phyloP scores from a whole-genome alignment of 345 rosid species.

The Eucalyptus sp. region DNA sequence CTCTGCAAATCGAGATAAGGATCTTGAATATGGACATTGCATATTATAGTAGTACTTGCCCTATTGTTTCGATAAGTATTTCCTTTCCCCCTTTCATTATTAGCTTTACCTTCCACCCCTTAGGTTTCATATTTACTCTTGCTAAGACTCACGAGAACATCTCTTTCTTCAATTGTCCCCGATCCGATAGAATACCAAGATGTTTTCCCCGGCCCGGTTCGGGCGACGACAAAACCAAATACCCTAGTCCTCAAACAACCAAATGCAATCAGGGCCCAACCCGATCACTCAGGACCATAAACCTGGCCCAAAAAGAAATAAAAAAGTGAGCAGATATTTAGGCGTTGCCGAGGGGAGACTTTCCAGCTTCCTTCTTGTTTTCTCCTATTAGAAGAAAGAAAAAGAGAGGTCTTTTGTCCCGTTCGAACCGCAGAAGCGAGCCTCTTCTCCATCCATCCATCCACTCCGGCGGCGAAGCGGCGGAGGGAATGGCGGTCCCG shows the following conservation, averaged over 20 bases:
- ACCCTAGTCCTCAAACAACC: not conserved
- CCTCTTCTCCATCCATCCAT: not conserved
- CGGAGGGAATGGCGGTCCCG: conserved; percentile 60
- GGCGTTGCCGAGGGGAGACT: not conserved
- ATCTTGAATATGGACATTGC: not conserved
- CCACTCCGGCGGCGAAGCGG: not conserved
- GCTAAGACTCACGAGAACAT: not conserved
- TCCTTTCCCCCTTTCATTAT: not conserved
- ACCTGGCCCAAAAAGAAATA: not conserved
- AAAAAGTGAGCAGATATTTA: not conserved
- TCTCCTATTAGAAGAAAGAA: not conserved
- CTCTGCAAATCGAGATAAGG: not conserved
- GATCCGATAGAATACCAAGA: accelerated
- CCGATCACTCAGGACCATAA: not conserved
- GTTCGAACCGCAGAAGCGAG: not conserved
- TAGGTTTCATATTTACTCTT: not conserved
- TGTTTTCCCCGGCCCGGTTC: too few relatives aligned
- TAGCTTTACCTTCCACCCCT: not conserved
- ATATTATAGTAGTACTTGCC: not conserved
- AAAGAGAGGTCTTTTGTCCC: not conserved
- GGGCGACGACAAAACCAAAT: too few relatives aligned
- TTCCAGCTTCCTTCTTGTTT: too few relatives aligned
- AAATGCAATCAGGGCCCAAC: not conserved
- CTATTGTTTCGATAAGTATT: not conserved
- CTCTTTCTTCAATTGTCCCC: not conserved